phyloP scores from a whole-genome alignment of 2,329 filamentous ascomycete genomes.

The Fonsecaea multimorphosa region DNA sequence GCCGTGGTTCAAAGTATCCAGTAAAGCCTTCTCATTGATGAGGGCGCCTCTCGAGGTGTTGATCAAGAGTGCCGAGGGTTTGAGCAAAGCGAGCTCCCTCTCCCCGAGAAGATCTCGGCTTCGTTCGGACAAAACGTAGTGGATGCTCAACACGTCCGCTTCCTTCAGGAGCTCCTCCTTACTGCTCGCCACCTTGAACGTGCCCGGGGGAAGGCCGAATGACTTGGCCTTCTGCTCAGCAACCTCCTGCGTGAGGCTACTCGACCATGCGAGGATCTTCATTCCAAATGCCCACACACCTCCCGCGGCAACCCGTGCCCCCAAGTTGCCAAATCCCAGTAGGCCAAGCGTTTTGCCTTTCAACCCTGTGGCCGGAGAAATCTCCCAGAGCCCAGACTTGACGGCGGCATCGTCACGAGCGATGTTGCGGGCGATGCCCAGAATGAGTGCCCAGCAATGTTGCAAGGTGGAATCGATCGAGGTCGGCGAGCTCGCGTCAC shows the following conservation, averaged over 20 bases:
- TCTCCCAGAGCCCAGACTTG: conserved; percentile 72
- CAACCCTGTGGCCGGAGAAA: conserved; percentile 66
- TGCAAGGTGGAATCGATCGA: conserved; percentile 45
- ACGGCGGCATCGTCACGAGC: conserved; percentile 71
- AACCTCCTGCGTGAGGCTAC: conserved; percentile 73
- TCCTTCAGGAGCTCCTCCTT: conserved; percentile 18
- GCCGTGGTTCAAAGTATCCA: conserved; percentile 63
- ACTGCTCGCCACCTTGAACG: conserved; percentile 14
- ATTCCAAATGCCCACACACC: conserved; percentile 75
- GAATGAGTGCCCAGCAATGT: conserved; percentile 53
- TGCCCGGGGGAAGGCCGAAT: conserved; percentile 8
- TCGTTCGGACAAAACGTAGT: conserved; percentile 72
- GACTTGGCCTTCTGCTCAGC: conserved; percentile 63
- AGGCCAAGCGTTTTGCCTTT: conserved; percentile 72
- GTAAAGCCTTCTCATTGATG: conserved; percentile 66
- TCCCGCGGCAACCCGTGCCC: conserved; percentile 70
- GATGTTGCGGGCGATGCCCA: conserved; percentile 72
- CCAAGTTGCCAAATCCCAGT: conserved; percentile 75
- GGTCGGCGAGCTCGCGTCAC: conserved; percentile 41
- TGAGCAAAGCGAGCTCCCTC: conserved; percentile 69
- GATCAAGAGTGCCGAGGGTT: conserved; percentile 65
- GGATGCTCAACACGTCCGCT: conserved; percentile 61
- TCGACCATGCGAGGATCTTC: conserved; percentile 77
- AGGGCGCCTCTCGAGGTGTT: conserved; percentile 73
- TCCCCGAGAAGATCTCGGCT: conserved; percentile 68